Evolutionary conservation across 305 asterid genomes (phyloP), one percentile per base, ranked within the genome.

Genomic region (Andrographis paniculata): DNA sequence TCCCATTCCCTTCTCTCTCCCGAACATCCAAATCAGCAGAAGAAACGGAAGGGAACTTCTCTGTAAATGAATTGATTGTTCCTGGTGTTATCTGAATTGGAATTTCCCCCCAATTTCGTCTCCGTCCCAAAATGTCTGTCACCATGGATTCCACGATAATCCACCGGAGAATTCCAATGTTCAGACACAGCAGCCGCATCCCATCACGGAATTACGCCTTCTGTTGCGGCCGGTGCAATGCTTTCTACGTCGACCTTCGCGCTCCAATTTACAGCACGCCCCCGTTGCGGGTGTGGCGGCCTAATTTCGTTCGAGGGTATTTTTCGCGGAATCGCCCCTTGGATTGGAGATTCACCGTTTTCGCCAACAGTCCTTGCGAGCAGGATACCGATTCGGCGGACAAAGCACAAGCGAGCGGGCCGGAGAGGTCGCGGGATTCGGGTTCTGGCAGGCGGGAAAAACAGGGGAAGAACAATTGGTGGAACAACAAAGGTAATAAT

Each of bases 331-430:
- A 62, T 59, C 62, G 45, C 12, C 62, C 44, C 10, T 24, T 38
- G 38, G 45, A 69, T 35, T 62, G 69, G 66, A 56, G 69, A 45
- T 61, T 56, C 23, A 61, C 78, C 58, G 70, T 79, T 50, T 66
- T 71, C 51, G 80, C 87, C 14, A 76, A 83, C 5, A 73, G 80
- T 46, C 77, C 86, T 1, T 72, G 86, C 48, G 95, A 88, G 24
- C 95, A 82, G 48, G 99, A 87, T 20, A 80, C 89, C 33, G 95
- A 86, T 51, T 71, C 98, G 22, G 50, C 73, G 0, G 91, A 78
- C 20, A 78, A 68, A 38, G 45, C 70, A 12, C 94, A 85, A 17
- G 15, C 78, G 47, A 33, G n/a, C 12, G 38, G 38, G 13, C 69
- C 79, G 9, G 87, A 83, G 39, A 73, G 60, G 53, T 78, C 78